Percentiles rank a stretch among this genome's conserved stretches.
Conservation (phyloP, 2,329 filamentous ascomycete species). For the Pyricularia sp. region DNA sequence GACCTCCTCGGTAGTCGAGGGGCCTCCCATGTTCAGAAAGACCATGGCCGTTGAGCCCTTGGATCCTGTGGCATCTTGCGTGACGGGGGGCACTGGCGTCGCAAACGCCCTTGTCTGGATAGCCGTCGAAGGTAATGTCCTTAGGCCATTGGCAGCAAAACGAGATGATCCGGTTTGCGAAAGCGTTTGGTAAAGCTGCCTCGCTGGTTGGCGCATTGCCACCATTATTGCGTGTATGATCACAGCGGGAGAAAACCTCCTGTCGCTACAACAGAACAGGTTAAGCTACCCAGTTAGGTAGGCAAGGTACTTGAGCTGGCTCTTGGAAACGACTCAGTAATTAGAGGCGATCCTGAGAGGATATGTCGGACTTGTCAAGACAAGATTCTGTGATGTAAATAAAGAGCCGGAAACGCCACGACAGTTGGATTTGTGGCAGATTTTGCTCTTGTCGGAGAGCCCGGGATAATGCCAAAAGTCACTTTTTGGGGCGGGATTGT, state of each 20-base stretch:
- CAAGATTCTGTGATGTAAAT: not conserved
- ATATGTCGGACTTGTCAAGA: not conserved
- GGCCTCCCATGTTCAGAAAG: slow-evolving; percentile 98
- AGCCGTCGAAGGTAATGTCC: not conserved
- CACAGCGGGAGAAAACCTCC: not conserved
- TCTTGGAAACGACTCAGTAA: not conserved
- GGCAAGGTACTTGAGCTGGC: not conserved
- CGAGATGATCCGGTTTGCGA: slow-evolving; percentile 12
- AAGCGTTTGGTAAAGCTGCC: slow-evolving; percentile 21
- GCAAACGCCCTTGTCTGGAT: slow-evolving; percentile 31
- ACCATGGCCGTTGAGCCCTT: slow-evolving; percentile 92
- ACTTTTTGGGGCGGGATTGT: not conserved
- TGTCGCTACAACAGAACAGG: not conserved
- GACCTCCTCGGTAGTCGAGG: slow-evolving; percentile 78
- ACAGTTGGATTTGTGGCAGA: not conserved
- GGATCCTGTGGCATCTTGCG: slow-evolving; percentile 56
- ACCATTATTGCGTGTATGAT: slow-evolving; percentile 18
- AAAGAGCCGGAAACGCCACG: not conserved
- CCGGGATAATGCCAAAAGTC: not conserved
- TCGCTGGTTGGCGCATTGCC: slow-evolving; percentile 23
- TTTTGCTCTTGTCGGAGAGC: not conserved
- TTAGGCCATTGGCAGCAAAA: slow-evolving; percentile 15
- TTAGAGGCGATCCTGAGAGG: not conserved
- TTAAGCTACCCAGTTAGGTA: not conserved
- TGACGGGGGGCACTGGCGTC: slow-evolving; percentile 61